Evolutionary conservation across 1,139 yeast species (phyloP).

Genomic region (Pichia sp.): DNA sequence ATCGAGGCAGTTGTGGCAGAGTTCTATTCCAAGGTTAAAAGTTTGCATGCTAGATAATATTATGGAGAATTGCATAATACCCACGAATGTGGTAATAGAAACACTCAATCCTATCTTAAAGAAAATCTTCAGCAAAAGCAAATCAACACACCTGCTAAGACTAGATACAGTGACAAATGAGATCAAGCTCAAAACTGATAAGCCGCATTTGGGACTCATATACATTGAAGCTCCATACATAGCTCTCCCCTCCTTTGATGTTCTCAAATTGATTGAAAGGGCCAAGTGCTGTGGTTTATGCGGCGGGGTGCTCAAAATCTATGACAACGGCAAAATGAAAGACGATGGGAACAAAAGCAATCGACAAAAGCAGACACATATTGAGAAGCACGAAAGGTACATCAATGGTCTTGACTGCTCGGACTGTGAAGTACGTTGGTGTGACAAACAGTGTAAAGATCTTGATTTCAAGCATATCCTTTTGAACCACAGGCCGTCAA

Average conservation of each 20-base stretch:
- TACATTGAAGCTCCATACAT: slow-evolving; percentile 48
- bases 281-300: slow-evolving; percentile 82
- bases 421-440: slow-evolving; percentile 68
- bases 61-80: slow-evolving; percentile 1
- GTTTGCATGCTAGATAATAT: not conserved
- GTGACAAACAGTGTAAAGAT: slow-evolving; percentile 59
- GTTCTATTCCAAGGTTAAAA: not conserved
- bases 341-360: slow-evolving; percentile 29
- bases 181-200: slow-evolving; percentile 11
- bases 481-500: slow-evolving; percentile 49
- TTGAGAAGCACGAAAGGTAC: slow-evolving; percentile 26
- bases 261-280: slow-evolving; percentile 52
- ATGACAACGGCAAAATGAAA: slow-evolving; percentile 28
- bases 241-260: slow-evolving; percentile 67
- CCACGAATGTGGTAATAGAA: not conserved
- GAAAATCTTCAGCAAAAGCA: slow-evolving; percentile 13
- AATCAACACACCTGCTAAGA: slow-evolving; percentile 10
- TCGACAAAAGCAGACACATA: slow-evolving; percentile 17
- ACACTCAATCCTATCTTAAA: slow-evolving; percentile 7
- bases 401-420: slow-evolving; percentile 59
- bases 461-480: slow-evolving; percentile 48
- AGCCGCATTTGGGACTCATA: slow-evolving; percentile 27
- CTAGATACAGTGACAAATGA: slow-evolving; percentile 10
- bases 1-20: not conserved
- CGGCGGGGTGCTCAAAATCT: slow-evolving; percentile 53